These are phyloP conservation scores for Phytophthora litchii DNA, from an alignment of 352 stramenopile species.

Conservation along the genomic window DNA sequence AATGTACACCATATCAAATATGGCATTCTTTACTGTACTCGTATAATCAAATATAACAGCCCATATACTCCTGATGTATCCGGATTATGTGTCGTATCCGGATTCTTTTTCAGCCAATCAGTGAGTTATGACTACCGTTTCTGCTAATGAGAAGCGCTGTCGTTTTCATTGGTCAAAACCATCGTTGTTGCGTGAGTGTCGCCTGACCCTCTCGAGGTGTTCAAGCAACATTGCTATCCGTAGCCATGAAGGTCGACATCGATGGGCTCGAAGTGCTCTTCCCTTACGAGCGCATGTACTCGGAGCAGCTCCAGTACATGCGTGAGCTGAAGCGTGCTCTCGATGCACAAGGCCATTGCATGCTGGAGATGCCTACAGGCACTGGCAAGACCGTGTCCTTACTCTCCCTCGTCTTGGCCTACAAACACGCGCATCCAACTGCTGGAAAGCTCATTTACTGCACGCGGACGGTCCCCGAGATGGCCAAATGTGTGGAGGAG, in stretches of 20 bases:
- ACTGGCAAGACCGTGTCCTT: slow-evolving; percentile 99
- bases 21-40: not conserved
- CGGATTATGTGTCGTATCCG: too few relatives aligned
- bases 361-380: slow-evolving; percentile 99
- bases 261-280: slow-evolving; percentile 98
- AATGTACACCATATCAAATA: not conserved
- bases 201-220: too few relatives aligned
- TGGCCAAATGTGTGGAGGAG: slow-evolving; percentile 98
- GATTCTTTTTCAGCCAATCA: too few relatives aligned
- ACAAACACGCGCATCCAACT: slow-evolving; percentile 94
- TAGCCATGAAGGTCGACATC: slow-evolving; percentile 92
- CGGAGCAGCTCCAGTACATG: slow-evolving; percentile 99
- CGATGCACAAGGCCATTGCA: slow-evolving; percentile 96
- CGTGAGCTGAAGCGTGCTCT: slow-evolving; percentile 97
- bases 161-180: too few relatives aligned
- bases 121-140: too few relatives aligned
- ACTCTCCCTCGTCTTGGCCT: slow-evolving; percentile 95
- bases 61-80: too few relatives aligned
- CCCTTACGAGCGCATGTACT: slow-evolving; percentile 97
- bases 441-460: slow-evolving; percentile 99
- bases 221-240: too few relatives aligned
- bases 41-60: too few relatives aligned
- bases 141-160: too few relatives aligned
- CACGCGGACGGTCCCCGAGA: slow-evolving; percentile 99
- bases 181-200: too few relatives aligned